A percentile compares a stretch with the other conserved stretches of the same genome.
Evolutionary conservation across 179 eudicot genomes (phyloP).

Genomic region (Actinidia chinensis): DNA sequence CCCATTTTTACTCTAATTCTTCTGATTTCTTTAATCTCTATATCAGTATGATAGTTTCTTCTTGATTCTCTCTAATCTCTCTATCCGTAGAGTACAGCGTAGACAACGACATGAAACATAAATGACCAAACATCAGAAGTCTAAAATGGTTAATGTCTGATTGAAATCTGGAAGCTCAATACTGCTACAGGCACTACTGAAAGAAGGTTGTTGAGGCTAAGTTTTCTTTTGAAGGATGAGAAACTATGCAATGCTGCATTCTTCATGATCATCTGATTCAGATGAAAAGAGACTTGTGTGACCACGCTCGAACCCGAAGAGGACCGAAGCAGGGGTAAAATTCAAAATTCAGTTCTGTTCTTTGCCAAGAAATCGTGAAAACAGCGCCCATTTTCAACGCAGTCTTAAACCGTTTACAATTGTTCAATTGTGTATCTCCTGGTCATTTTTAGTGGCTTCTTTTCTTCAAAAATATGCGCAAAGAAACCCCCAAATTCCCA

Average conservation of each 20-base stretch:
- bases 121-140: slow-evolving; percentile 9
- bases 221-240: slow-evolving; percentile 32
- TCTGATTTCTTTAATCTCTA: neutral
- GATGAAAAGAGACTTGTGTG: slow-evolving; percentile 45
- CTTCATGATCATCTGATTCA: slow-evolving; percentile 57
- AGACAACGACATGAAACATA: no score
- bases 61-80: no score
- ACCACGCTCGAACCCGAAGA: slow-evolving; percentile 81
- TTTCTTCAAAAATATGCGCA: slow-evolving; percentile 83
- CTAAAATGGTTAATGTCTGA: slow-evolving; percentile 11
- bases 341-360: slow-evolving; percentile 57
- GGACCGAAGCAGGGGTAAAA: slow-evolving; percentile 50
- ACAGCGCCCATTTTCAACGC: slow-evolving; percentile 35
- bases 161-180: slow-evolving; percentile 3
- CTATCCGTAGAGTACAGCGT: no score
- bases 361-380: slow-evolving; percentile 72
- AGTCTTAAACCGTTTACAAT: neutral
- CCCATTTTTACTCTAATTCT: neutral
- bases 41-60: no score
- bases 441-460: slow-evolving; percentile 38
- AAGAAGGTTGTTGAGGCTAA: slow-evolving; percentile 14
- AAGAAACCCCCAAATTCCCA: slow-evolving; percentile 79
- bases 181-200: neutral
- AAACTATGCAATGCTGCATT: slow-evolving; percentile 55
- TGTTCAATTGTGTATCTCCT: slow-evolving; percentile 12